Conservation (phyloP, 2,329 filamentous ascomycete species). For the Fusarium nematophilum region DNA sequence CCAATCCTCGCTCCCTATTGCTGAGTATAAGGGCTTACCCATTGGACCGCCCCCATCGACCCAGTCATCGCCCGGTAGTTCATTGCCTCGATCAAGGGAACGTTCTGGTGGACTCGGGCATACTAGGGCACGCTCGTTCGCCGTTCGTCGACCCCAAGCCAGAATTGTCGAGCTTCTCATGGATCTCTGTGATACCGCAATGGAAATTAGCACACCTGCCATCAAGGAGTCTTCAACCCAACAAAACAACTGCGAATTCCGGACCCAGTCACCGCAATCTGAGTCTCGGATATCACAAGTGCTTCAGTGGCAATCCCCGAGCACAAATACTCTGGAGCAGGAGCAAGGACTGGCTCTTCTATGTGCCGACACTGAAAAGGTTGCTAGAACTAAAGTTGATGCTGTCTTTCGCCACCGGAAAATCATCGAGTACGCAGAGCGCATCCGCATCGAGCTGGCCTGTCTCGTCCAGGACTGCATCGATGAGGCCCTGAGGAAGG, state of each 20-base stretch:
- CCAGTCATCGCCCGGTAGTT: constrained; percentile 77
- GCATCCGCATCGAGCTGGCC: constrained; percentile 93
- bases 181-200: constrained; percentile 93
- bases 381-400: constrained; percentile 90
- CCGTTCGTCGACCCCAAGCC: constrained; percentile 86
- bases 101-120: constrained; percentile 84
- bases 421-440: constrained; percentile 95
- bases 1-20: constrained; percentile 63
- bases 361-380: constrained; percentile 89
- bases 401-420: constrained; percentile 90
- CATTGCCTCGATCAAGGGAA: constrained; percentile 77
- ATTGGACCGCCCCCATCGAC: constrained; percentile 82
- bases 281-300: constrained; percentile 96
- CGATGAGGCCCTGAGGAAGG: constrained; percentile 89
- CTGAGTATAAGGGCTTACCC: constrained; percentile 88
- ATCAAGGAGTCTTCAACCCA: constrained; percentile 85
- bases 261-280: constrained; percentile 94
- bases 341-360: constrained; percentile 89
- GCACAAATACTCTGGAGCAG: constrained; percentile 89
- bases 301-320: constrained; percentile 95
- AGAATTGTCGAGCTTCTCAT: constrained; percentile 95
- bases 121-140: constrained; percentile 86
- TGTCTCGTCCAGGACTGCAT: constrained; percentile 96
- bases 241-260: constrained; percentile 75
- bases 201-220: constrained; percentile 93